Percentiles rank a stretch among this genome's conserved stretches.
Conservation (phyloP, 1,139 yeast genomes). For the Suhomyces guaymorum region DNA sequence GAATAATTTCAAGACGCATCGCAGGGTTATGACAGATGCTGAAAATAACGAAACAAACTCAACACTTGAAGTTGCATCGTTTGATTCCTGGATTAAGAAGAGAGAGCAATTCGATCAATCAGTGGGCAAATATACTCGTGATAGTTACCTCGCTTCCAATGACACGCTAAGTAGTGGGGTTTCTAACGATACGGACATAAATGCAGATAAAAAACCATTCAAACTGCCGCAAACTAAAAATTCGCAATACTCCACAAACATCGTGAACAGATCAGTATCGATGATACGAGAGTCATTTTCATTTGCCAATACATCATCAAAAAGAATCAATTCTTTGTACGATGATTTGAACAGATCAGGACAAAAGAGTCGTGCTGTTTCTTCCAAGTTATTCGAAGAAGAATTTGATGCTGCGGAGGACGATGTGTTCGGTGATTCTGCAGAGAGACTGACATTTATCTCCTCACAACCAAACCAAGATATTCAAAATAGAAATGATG, state of each 20-base stretch:
- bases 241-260: conserved; percentile 17
- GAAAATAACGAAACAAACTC: conserved; percentile 44
- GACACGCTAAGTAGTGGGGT: conserved; percentile 26
- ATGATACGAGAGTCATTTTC: conserved; percentile 26
- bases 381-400: conserved; percentile 5
- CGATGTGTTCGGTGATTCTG: conserved; percentile 10
- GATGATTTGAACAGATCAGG: conserved; percentile 14
- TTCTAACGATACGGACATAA: conserved; percentile 10
- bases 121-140: conserved; percentile 14
- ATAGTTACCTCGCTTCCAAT: conserved; percentile 34
- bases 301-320: conserved; percentile 19
- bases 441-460: not conserved
- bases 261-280: conserved; percentile 28
- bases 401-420: conserved; percentile 8
- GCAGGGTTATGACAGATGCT: conserved; percentile 3
- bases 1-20: not conserved
- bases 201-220: too few relatives aligned
- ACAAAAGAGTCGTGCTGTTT: conserved; percentile 6
- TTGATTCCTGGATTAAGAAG: conserved; percentile 55
- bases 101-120: conserved; percentile 49
- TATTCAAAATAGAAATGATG: conserved; percentile 21
- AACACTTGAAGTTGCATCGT: conserved; percentile 27
- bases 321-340: conserved; percentile 12
- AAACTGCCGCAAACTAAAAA: too few relatives aligned
- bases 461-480: conserved; percentile 6